Percentiles rank a stretch among this genome's conserved stretches.
Conservation (phyloP, 2,329 filamentous ascomycete genomes). For the Trichophaea hybrida region DNA sequence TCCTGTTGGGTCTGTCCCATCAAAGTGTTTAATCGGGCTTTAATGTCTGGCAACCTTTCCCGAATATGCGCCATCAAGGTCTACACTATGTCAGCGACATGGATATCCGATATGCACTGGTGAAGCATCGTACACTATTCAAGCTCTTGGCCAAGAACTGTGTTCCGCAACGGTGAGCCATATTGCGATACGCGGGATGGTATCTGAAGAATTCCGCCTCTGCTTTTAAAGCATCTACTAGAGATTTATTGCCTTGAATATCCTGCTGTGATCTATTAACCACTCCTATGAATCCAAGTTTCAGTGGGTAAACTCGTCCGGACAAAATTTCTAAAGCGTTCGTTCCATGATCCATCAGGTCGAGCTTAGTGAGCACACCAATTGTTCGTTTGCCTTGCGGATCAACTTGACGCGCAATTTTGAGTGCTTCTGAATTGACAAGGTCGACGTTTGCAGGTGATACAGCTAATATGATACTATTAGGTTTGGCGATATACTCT, state of each 20-base stretch:
- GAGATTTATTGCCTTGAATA: constrained; percentile 89
- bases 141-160: constrained; percentile 88
- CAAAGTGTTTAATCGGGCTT: constrained; percentile 87
- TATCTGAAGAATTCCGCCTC: constrained; percentile 94
- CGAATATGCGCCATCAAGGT: constrained; percentile 95
- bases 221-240: constrained; percentile 75
- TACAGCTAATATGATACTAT: constrained; percentile 93
- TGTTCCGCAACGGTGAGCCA: constrained; percentile 82
- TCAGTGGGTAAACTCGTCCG: constrained; percentile 87
- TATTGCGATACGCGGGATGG: constrained; percentile 93
- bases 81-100: constrained; percentile 5
- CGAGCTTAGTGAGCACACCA: constrained; percentile 89
- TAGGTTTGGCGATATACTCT: constrained; percentile 97
- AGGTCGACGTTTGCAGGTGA: constrained; percentile 96
- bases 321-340: constrained; percentile 97
- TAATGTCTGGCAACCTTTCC: constrained; percentile 91
- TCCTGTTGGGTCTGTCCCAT: constrained; percentile 99
- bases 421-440: constrained; percentile 94
- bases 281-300: constrained; percentile 93
- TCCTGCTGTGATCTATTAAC: constrained; percentile 98
- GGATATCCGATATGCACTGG: not conserved
- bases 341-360: constrained; percentile 97
- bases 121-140: constrained; percentile 44
- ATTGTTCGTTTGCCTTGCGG: constrained; percentile 88
- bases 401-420: constrained; percentile 92